Conservation (phyloP, 108 stramenopile genomes). For the Cylindrotheca fusiformis region DNA sequence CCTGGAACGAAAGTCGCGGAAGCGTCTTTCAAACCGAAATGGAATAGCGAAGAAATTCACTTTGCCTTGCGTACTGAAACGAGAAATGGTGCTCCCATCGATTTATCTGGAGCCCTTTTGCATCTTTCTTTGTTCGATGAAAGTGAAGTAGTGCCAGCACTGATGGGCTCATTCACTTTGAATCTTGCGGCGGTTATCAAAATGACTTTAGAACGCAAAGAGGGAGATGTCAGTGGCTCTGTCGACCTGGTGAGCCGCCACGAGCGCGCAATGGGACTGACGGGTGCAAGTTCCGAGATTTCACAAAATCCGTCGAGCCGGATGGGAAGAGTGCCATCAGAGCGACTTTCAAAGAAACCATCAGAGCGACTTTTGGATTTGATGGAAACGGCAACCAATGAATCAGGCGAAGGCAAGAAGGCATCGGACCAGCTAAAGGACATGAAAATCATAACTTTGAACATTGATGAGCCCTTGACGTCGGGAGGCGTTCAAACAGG, state of each 20-base stretch:
- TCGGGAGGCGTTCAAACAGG: conserved; percentile 40
- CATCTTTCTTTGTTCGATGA: conserved; percentile 29
- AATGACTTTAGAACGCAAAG: conserved; percentile 12
- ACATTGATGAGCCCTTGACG: conserved; percentile 33
- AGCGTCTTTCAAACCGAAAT: conserved; percentile 23
- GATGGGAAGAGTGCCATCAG: no score
- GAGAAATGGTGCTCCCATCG: conserved; percentile 24
- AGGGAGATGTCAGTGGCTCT: neutral
- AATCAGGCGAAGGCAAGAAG: neutral
- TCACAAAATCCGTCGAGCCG: no score
- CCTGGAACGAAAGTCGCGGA: conserved; percentile 13
- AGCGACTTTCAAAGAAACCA: neutral
- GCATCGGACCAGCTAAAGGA: conserved; percentile 1
- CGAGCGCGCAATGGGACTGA: neutral
- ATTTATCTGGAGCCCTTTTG: conserved; percentile 37
- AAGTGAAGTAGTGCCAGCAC: conserved; percentile 1
- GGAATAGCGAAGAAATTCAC: conserved; percentile 40
- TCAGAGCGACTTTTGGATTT: neutral
- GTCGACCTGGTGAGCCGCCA: neutral
- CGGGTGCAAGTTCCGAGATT: neutral
- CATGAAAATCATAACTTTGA: conserved; percentile 21
- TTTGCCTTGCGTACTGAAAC: conserved; percentile 28
- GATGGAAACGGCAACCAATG: neutral
- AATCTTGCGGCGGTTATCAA: conserved; percentile 37
- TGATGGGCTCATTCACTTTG: conserved; percentile 33